Base-by-base conservation (phyloP, 2,329 filamentous ascomycete genomes). In the Chaetothyriales sp. region DNA sequence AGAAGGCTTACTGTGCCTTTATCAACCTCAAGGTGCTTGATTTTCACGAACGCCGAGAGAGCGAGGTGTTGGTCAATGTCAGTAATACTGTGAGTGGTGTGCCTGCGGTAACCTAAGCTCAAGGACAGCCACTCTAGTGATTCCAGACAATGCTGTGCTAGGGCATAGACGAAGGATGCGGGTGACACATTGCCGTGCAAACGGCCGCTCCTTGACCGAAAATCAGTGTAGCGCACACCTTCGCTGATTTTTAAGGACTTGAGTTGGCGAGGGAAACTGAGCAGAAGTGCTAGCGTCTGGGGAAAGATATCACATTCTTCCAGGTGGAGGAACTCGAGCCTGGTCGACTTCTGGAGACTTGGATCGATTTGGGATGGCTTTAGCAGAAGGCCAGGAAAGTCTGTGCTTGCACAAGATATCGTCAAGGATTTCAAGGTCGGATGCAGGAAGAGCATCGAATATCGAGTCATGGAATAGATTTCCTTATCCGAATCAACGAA, bases 321-420 rank as follows among this genome's bases (percentile, higher is more conserved):
- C 37, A 61, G 54, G 46, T 61, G 58, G 9, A 61, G 46, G 45
- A 58, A 49, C 44, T 60, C 55, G 10, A 61, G 55, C 9, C 52
- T 50, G 2, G 58, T 61, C n/a, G 56, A 54, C 28, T 53, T 54
- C 10, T 54, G 49, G 1, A 60, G 52, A 9, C 50, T 49, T 18
- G 51, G 8, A 22, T 60, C 56, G 18, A 50, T 37, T 22, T 58
- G 55, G 37, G 56, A 54, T 20, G 51, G 44, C 19, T 25, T 44
- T 15, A 58, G 51, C 22, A 60, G 20, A 45, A 33, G 50, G 22
- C 53, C 46, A 13, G 55, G 50, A 19, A 55, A 56, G 49, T 61
- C 59, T 46, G 58, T 61, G 43, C 58, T 60, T n/a, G 58, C 58
- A 50, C 59, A 61, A 18, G 59, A 61, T 47, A 61, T 55, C 46